These are phyloP conservation scores for Syzygium syzygioides DNA, from an alignment of 441 rosid species.

Conservation along the genomic window DNA sequence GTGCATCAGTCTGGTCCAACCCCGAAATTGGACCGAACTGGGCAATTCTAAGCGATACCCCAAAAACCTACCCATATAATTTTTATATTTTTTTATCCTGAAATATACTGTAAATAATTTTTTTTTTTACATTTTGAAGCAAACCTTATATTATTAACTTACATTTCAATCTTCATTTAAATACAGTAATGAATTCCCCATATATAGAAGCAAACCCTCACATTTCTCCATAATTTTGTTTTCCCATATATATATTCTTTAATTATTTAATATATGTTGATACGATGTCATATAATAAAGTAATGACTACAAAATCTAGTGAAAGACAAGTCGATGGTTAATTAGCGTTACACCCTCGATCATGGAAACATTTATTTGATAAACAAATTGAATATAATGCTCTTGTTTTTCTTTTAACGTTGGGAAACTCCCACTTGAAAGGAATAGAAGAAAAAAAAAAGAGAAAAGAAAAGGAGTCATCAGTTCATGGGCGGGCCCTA, in stretches of 20 bases:
- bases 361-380: background rate
- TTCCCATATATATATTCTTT: background rate
- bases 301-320: background rate
- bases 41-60: too few species aligned
- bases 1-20: background rate
- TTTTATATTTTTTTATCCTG: too few species aligned
- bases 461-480: too few species aligned
- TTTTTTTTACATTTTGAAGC: background rate
- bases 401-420: background rate
- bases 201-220: background rate
- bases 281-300: background rate
- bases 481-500: too few species aligned
- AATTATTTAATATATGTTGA: background rate
- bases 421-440: background rate
- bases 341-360: accelerated
- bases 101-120: too few species aligned
- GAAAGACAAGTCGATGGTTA: accelerated
- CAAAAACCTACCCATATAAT: too few species aligned
- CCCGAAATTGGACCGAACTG: too few species aligned
- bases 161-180: background rate
- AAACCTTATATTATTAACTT: background rate
- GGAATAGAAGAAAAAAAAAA: background rate
- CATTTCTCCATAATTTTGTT: background rate
- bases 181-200: background rate
- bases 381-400: background rate